Percentiles rank a stretch among this genome's conserved stretches.
Evolutionary conservation across 306 rosid species (phyloP).

Genomic region (Vigna angularis): DNA sequence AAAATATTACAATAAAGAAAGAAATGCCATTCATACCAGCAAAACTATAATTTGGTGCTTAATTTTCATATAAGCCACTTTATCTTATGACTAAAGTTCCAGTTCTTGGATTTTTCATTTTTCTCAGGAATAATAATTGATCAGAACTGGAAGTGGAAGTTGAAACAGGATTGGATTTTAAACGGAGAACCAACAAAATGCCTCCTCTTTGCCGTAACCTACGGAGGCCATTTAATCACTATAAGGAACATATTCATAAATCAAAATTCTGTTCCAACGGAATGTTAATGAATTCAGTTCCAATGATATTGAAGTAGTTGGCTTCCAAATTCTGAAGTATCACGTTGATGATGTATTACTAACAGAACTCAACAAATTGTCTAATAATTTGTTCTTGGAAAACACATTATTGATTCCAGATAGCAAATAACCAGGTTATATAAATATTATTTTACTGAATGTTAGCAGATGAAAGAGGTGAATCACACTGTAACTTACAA

Average conservation of each 20-base stretch:
- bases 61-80: conserved; percentile 26
- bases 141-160: conserved; percentile 29
- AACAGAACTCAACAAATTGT: conserved; percentile 24
- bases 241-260: conserved; percentile 17
- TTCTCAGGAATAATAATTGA: conserved; percentile 23
- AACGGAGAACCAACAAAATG: conserved; percentile 22
- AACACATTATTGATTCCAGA: conserved; percentile 11
- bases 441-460: conserved; percentile 30
- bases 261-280: conserved; percentile 17
- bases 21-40: conserved; percentile 4
- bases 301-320: conserved; percentile 16
- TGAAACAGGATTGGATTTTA: conserved; percentile 32
- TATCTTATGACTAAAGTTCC: conserved; percentile 15
- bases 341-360: neutral
- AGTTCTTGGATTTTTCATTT: conserved; percentile 35
- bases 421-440: conserved; percentile 1
- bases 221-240: conserved; percentile 26
- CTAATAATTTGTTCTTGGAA: conserved; percentile 27
- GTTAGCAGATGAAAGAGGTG: conserved; percentile 23
- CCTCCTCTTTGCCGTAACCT: neutral
- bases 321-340: conserved; percentile 11
- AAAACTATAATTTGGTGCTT: conserved; percentile 37
- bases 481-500: conserved; percentile 59
- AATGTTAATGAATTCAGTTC: conserved; percentile 8
- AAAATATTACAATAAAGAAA: conserved; percentile 38